phyloP scores from a whole-genome alignment of 257 asterid genomes.

The Gynochthodes officinalis region DNA sequence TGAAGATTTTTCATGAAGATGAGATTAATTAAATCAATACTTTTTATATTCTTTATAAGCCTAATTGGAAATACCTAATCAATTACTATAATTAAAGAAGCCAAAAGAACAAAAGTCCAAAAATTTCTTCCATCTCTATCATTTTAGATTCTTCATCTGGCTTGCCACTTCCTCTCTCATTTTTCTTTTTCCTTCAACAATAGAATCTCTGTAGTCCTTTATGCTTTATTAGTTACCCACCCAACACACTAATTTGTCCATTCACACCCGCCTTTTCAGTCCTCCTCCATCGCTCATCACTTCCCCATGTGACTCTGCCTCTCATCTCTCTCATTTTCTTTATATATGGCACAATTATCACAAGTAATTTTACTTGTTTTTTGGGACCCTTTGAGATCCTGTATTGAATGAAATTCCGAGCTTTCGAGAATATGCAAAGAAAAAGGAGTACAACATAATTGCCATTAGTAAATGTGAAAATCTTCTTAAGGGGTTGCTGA shows the following conservation, averaged over 20 bases:
- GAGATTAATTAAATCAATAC: neutral
- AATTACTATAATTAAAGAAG: neutral
- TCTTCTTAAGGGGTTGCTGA: slow-evolving; percentile 26
- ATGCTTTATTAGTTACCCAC: neutral
- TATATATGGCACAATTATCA: slow-evolving; percentile 8
- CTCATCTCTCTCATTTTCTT: slow-evolving; percentile 5
- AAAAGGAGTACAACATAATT: neutral
- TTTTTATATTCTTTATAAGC: neutral
- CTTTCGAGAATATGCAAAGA: neutral
- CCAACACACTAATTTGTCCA: slow-evolving; percentile 15
- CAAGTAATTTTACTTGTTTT: neutral
- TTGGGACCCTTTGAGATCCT: slow-evolving; percentile 15
- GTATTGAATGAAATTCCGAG: neutral
- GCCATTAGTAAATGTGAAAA: slow-evolving; percentile 9
- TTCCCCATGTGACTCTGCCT: slow-evolving; percentile 34
- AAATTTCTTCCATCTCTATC: slow-evolving; percentile 13
- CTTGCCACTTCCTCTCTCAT: neutral
- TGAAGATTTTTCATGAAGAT: neutral
- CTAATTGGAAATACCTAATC: neutral
- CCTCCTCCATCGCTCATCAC: slow-evolving; percentile 15
- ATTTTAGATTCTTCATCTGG: slow-evolving; percentile 13
- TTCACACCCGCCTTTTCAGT: slow-evolving; percentile 43
- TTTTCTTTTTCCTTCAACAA: too few relatives aligned
- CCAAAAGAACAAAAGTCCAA: slow-evolving; percentile 23
- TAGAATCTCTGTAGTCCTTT: too few relatives aligned